Percentiles rank a stretch among this genome's conserved stretches.
phyloP scores from a whole-genome alignment of 805 yeast genomes.

The Isabelozyma rhagii region DNA sequence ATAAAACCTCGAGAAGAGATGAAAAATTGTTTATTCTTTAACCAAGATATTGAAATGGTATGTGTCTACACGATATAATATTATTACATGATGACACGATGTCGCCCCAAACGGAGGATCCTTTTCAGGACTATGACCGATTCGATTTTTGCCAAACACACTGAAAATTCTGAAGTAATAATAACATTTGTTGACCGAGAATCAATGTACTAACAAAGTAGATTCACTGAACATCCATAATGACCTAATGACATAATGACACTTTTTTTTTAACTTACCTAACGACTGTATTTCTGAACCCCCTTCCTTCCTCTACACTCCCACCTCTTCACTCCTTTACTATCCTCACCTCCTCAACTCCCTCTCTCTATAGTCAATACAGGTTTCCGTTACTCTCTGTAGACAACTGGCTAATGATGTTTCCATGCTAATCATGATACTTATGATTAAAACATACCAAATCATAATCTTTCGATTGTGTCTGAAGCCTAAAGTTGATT shows the following conservation, averaged over 20 bases:
- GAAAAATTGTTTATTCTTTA: background rate
- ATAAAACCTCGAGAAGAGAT: background rate
- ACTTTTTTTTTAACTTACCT: background rate
- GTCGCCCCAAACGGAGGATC: conserved; percentile 77
- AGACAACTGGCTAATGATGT: conserved; percentile 43
- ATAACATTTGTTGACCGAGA: background rate
- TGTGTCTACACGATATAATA: background rate
- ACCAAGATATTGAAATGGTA: background rate
- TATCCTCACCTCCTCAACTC: background rate
- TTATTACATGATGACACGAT: conserved; percentile 54
- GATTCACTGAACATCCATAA: background rate
- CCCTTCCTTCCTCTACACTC: background rate
- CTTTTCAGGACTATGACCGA: conserved; percentile 64
- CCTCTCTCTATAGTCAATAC: background rate
- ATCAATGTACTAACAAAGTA: conserved; percentile 3
- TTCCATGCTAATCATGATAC: conserved; percentile 62
- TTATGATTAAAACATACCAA: conserved; percentile 38
- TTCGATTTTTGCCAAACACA: conserved; percentile 65
- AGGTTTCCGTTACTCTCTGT: conserved; percentile 2
- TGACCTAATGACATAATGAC: background rate
- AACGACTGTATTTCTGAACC: background rate
- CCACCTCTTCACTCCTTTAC: background rate
- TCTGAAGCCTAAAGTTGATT: conserved; percentile 27
- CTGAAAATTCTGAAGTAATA: conserved; percentile 58
- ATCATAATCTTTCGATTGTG: conserved; percentile 26